Evolutionary conservation across 192 early-diverging fungal genomes (phyloP).

Genomic region (Pilobolus umbonatus): DNA sequence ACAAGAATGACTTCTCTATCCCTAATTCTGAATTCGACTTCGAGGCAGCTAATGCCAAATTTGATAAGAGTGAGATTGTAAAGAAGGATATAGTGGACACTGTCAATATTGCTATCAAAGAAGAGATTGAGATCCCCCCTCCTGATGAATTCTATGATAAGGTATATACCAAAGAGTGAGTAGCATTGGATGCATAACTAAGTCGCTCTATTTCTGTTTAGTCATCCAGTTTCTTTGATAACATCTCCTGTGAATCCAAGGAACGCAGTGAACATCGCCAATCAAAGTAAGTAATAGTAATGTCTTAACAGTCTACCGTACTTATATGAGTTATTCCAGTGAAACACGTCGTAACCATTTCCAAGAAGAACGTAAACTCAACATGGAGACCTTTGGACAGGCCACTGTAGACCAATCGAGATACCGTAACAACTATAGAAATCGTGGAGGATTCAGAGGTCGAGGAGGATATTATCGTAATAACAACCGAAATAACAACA

Average conservation of each 20-base stretch:
- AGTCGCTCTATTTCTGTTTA: conserved; percentile 83
- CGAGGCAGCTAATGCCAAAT: conserved; percentile 83
- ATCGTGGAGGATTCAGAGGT: conserved; percentile 50
- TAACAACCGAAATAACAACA: conserved; percentile 2
- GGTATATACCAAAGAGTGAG: conserved; percentile 16
- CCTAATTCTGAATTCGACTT: conserved; percentile 93
- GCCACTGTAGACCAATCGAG: conserved; percentile 62
- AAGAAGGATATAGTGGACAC: conserved; percentile 38
- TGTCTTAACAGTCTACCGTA: not conserved
- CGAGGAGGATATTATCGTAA: conserved; percentile 18
- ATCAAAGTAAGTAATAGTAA: conserved; percentile 6
- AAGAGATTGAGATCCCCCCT: conserved; percentile 49
- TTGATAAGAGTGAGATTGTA: conserved; percentile 47
- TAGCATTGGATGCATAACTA: not conserved
- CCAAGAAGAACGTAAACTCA: conserved; percentile 84
- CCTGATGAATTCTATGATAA: conserved; percentile 71
- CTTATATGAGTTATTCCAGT: conserved; percentile 1
- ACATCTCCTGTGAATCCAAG: conserved; percentile 96
- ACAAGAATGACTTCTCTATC: conserved; percentile 7
- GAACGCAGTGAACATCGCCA: conserved; percentile 38
- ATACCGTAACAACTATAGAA: conserved; percentile 50
- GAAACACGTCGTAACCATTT: conserved; percentile 67
- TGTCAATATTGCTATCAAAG: conserved; percentile 46
- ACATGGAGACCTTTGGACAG: conserved; percentile 98
- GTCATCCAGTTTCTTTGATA: conserved; percentile 98